phyloP scores from a whole-genome alignment of 306 rosid genomes.

The Ormosia semicastrata region DNA sequence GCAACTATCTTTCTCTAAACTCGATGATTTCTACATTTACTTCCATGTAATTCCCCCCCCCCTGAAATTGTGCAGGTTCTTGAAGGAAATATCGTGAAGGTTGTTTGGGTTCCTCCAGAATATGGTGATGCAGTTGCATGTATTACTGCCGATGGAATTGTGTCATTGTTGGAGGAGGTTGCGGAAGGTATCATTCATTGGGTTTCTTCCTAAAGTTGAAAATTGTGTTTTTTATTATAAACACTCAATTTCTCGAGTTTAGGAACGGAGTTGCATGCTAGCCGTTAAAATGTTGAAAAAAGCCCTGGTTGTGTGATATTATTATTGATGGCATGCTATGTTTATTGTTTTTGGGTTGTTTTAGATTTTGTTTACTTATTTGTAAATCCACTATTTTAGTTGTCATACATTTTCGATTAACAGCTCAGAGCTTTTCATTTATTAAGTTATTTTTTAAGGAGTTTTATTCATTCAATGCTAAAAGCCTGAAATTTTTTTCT shows the following conservation, averaged over 20 bases:
- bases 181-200: slow-evolving; percentile 56
- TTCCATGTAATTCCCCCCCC: neutral
- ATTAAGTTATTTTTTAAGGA: neutral
- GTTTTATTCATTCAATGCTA: neutral
- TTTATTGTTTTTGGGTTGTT: neutral
- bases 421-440: neutral
- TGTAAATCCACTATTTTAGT: neutral
- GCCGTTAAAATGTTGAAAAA: neutral
- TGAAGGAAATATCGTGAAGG: slow-evolving; percentile 55
- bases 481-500: neutral
- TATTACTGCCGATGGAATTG: slow-evolving; percentile 60
- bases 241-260: neutral
- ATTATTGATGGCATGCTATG: neutral
- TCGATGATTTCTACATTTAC: neutral
- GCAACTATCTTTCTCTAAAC: neutral
- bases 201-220: neutral
- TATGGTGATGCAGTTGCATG: slow-evolving; percentile 89
- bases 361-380: neutral
- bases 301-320: neutral
- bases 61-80: slow-evolving; percentile 44
- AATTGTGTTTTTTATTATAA: neutral
- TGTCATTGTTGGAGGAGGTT: slow-evolving; percentile 75
- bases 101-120: slow-evolving; percentile 84
- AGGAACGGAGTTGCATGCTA: neutral
- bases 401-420: neutral